Percentiles rank a stretch among this genome's conserved stretches.
Conservation (phyloP, 2,329 filamentous ascomycete genomes). For the Teratosphaeria zuluensis region DNA sequence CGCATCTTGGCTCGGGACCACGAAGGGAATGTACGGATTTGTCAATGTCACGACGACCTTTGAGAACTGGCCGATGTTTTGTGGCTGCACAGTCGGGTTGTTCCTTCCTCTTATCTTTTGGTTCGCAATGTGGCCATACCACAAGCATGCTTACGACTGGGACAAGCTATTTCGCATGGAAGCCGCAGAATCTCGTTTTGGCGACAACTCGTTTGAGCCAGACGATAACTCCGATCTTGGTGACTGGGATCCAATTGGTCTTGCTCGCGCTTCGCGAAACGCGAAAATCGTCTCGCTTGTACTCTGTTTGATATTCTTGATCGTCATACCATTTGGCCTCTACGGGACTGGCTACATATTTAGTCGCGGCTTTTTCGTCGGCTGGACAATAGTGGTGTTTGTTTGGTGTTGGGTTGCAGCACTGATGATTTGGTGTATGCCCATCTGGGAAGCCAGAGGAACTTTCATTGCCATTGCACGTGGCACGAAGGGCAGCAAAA, state of each 20-base stretch:
- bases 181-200: neutral
- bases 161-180: neutral
- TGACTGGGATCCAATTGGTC: neutral
- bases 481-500: neutral
- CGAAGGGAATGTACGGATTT: neutral
- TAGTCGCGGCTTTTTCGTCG: neutral
- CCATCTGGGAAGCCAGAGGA: neutral
- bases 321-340: constrained; percentile 16
- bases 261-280: constrained; percentile 5
- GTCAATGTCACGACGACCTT: neutral
- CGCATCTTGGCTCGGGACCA: neutral
- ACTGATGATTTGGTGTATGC: constrained; percentile 1
- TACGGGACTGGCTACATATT: constrained; percentile 16
- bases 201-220: neutral
- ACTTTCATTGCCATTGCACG: neutral
- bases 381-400: constrained; percentile 2
- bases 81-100: neutral
- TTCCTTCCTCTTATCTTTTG: neutral
- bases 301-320: constrained; percentile 13
- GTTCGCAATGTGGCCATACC: neutral
- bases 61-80: neutral
- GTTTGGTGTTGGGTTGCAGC: neutral
- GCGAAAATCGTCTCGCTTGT: constrained; percentile 12
- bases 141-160: neutral
- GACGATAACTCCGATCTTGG: neutral